Evolutionary conservation across 1,284 basidiomycete species (phyloP), one percentile per base, ranked within the genome.

Genomic region (Rhodotorula sp.): DNA sequence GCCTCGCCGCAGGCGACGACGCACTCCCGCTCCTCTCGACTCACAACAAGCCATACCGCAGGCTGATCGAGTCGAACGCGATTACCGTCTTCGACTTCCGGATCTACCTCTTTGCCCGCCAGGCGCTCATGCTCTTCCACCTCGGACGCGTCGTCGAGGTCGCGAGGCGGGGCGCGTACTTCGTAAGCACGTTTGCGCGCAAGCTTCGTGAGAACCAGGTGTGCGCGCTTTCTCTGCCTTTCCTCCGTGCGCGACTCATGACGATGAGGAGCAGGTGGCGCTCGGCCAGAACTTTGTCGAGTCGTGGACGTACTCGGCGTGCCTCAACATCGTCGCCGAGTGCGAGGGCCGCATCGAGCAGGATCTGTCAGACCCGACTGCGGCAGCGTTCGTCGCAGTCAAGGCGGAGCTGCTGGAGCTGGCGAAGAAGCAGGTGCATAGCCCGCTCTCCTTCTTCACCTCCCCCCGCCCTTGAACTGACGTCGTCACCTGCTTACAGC

Each of bases 51-150:
- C 88, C 91, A 6, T 98, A 97, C 80, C 87, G 91, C 13, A 90
- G 94, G 67, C 85, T 97, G 65, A 93, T 98, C 66, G 85, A 94
- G n/a, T 87, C 89, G 22, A 95, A 94, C 81, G 87, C 89, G 27
- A 96, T 99, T 74, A 91, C 92, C 4, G 87, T 98, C 13, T 97
- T 98, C 80, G 97, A 99, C 82, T 91, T 97, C 77, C 87, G 94
- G 61, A 87, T 91, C 78, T 99, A 97, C 81, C 84, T 99, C 29
- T 90, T 98, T 72, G 89, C 93, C 10, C 86, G 92, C 44, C 92
- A 97, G 81, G 92, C 91, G 64, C 83, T 85, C 63, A 83, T 98
- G 46, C 83, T 97, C 4, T 91, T 88, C 60, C 88, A 88, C 77
- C 81, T 92, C 74, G 89, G 89, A 0, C 85, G 86, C 44, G 82